Evolutionary conservation across 306 rosid genomes (phyloP).

Genomic region (Corylus avellana): DNA sequence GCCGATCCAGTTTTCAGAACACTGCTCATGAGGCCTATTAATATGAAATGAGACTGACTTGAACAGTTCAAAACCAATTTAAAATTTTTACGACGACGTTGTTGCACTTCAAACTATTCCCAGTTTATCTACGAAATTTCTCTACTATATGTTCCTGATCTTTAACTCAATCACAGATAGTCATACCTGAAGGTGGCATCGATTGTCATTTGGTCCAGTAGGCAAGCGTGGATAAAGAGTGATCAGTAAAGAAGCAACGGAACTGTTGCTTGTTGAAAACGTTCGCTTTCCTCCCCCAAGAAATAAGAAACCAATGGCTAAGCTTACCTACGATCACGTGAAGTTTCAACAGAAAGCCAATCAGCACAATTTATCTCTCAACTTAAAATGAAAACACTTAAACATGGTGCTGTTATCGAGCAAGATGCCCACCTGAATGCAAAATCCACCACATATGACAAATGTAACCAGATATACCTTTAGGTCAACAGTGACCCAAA

Average conservation of each 20-base stretch:
- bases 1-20: neutral
- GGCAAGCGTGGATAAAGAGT: conserved; percentile 97
- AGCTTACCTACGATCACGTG: conserved; percentile 68
- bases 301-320: conserved; percentile 91
- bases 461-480: neutral
- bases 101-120: neutral
- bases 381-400: neutral
- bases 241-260: conserved; percentile 88
- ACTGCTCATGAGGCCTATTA: neutral
- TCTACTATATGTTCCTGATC: neutral
- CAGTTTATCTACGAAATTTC: neutral
- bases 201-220: conserved; percentile 90
- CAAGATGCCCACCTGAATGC: neutral
- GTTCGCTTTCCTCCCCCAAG: conserved; percentile 98
- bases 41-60: neutral
- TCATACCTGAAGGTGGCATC: conserved; percentile 96
- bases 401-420: neutral
- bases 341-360: conserved; percentile 16
- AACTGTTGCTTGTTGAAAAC: conserved; percentile 82
- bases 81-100: neutral
- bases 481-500: neutral
- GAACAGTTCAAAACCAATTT: neutral
- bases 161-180: conserved; percentile 11
- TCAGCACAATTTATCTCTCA: neutral
- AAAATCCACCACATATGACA: neutral